Base-by-base conservation (phyloP, 1,139 yeast genomes). In the Entelexis sorbosivorans region DNA sequence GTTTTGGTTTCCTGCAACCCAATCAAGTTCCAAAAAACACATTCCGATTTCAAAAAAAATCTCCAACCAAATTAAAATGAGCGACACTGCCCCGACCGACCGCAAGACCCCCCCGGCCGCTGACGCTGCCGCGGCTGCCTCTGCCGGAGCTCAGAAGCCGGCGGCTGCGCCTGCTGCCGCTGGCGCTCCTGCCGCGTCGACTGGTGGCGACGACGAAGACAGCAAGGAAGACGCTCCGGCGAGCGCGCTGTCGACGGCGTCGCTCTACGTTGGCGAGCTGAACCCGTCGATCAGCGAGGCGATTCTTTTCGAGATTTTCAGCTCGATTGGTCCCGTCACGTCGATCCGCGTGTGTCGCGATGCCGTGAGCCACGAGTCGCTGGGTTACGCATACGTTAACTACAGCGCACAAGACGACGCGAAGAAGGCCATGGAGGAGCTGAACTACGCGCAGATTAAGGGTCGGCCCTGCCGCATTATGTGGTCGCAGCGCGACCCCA, bases 401-500 rank as follows among this genome's bases (percentile, higher is more conserved):
- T 91, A 75, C 82, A 91, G 84, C 76, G 81, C 82, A 71, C 72
- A 78, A 61, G 84, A 77, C 60, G 96, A 93, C 68, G 98, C 96
- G 66, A 91, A 84, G 73, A 82, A 78, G 67, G 98, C 99, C 60
- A 77, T 91, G 69, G 95, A 88, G 68, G 94, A 88, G 72, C 79
- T 93, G 73, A 93, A 91, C 85, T 91, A 91, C 76, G 73, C 88
- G 58, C 81, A 81, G 66, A 81, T 91, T 73, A 91, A 89, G 73
- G 97, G 96, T 67, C 88, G 85, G 68, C 91, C 96, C 65, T 88
- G 97, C 75, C 89, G 99, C 74, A 91, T 91, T 75, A 93, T 93
- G 98, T 89, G 97, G 96, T 88, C 97, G 61, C 98, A 93, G 77
- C 87, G 98, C 75, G 97, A 91, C 71, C 98, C 98, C 60, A 79